Conservation (phyloP, 169 alveolate genomes). For the Cryptosporidium canis region DNA sequence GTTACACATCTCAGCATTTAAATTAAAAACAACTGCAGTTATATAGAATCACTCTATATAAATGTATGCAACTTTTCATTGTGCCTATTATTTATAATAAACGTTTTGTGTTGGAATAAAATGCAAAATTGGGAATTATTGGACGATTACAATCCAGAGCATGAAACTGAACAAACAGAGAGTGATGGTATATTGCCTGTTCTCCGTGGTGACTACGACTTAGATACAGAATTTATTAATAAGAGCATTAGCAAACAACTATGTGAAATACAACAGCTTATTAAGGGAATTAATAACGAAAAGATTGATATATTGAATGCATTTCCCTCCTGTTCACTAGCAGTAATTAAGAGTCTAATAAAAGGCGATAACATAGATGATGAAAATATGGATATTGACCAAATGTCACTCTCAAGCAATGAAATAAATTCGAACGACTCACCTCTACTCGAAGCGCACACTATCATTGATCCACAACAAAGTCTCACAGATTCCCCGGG, state of each 20-base stretch:
- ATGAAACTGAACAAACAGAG: neutral
- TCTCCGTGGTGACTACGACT: neutral
- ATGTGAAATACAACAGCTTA: neutral
- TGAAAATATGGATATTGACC: conserved; percentile 53
- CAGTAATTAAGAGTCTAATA: neutral
- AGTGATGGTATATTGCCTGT: neutral
- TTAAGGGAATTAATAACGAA: conserved; percentile 25
- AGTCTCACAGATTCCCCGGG: conserved; percentile 28
- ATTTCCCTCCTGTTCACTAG: conserved; percentile 61
- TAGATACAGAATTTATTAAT: neutral
- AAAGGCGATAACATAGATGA: conserved; percentile 2
- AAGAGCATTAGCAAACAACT: neutral
- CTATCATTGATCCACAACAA: neutral
- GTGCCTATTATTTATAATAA: no score
- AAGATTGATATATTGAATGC: conserved; percentile 27
- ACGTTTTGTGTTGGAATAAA: no score
- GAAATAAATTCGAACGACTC: conserved; percentile 54
- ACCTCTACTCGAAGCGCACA: conserved; percentile 3
- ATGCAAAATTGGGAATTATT: conserved; percentile 62
- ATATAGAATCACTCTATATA: neutral
- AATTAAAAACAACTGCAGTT: neutral
- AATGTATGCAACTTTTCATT: no score
- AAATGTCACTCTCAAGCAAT: conserved; percentile 20
- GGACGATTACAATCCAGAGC: neutral
- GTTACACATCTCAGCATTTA: no score